Conservation (phyloP, 1,284 basidiomycete species). For the Blastosporella zonata region DNA sequence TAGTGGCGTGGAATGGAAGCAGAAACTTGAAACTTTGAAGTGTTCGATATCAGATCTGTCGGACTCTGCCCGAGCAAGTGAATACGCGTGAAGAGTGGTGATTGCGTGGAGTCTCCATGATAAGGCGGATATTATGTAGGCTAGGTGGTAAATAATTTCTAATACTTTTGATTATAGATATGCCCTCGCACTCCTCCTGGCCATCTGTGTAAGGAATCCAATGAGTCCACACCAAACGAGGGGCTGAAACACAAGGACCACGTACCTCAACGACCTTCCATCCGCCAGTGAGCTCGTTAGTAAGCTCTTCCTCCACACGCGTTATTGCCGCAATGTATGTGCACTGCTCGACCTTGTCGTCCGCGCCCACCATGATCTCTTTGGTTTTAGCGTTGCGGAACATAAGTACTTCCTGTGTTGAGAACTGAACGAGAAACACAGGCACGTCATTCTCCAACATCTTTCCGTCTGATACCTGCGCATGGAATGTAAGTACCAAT, state of each 20-base stretch:
- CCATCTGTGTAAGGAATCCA: conserved; percentile 36
- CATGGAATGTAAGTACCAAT: not conserved
- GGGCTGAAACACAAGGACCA: conserved; percentile 13
- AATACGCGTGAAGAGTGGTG: conserved; percentile 18
- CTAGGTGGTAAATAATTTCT: conserved; percentile 9
- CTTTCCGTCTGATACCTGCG: conserved; percentile 74
- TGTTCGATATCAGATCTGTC: not conserved
- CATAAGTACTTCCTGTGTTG: conserved; percentile 90
- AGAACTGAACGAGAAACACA: conserved; percentile 91
- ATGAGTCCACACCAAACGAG: conserved; percentile 2
- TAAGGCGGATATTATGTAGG: conserved; percentile 11
- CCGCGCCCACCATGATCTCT: conserved; percentile 84
- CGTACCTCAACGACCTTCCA: conserved; percentile 97
- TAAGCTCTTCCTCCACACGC: conserved; percentile 80
- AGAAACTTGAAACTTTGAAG: not conserved
- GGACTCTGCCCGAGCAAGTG: not conserved
- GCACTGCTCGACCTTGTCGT: conserved; percentile 90
- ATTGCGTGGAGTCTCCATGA: conserved; percentile 13
- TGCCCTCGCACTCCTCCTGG: conserved; percentile 45
- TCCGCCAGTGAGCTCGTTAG: conserved; percentile 92
- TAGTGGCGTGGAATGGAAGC: not conserved
- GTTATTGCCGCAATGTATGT: conserved; percentile 93
- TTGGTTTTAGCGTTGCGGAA: conserved; percentile 89
- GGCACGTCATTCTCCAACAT: conserved; percentile 89
- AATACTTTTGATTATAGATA: conserved; percentile 39